Base-by-base conservation (phyloP, 108 stramenopile genomes). In the Skeletonema grethae region DNA sequence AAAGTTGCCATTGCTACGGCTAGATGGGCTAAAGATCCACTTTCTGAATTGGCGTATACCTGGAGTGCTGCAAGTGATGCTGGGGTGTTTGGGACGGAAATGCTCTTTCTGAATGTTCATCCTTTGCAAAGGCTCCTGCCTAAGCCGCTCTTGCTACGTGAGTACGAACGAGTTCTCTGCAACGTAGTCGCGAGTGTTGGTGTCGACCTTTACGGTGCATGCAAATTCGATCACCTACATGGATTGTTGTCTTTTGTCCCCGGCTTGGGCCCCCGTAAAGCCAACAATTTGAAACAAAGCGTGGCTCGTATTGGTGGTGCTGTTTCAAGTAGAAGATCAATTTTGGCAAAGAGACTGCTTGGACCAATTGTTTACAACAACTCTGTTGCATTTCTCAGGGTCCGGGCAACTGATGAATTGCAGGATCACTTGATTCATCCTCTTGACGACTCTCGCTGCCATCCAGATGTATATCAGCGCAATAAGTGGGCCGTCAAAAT, bases 211-310 rank as follows among this genome's bases (percentile, higher is more conserved):
- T 95, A 98, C 73, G 72, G 75, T 4, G 84, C 90, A 34, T 89
- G 86, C 48, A 74, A 73, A 13, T 80, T 83, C 48, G 88, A 90
- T 72, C 95, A 96, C 58, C 65, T 92, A 57, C 82, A 82, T 53
- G 90, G 88, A 10, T 48, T 91, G 30, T 75, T 98, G 31, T 82
- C 90, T 12, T 98, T 98, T 82, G 89, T 96, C n/a, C 91, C 96
- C 31, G 97, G 97, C 9, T 70, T 98, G 28, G 97, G 97, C 55
- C 96, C 95, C 34, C 82, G 97, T 20, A 98, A 98, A 76, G 95
- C 96, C 28, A 90, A 85, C 34, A 92, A 84, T 83, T 65, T 93
- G 28, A 96, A 94, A 63, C 89, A 94, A 59, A 90, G 63, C 63
- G 58, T 94, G 24, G 67, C 79, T 48, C 86, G 88, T 16, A 79